Conservation (phyloP, 305 asterid species). For the Rubia tinctorum region DNA sequence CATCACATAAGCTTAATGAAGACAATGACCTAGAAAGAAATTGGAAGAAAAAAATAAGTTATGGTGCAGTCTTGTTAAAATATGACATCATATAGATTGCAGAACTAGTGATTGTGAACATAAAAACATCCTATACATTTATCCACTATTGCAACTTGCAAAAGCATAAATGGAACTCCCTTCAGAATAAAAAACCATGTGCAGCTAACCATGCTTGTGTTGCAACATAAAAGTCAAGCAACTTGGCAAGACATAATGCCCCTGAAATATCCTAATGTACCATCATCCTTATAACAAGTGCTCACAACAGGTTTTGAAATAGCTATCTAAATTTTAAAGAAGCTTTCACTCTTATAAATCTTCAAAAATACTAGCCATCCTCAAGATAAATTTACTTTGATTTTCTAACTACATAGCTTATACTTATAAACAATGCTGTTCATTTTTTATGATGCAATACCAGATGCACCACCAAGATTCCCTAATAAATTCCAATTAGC, state of each 20-base stretch:
- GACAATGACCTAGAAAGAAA: conserved; percentile 49
- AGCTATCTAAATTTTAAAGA: not conserved
- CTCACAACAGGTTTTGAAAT: not conserved
- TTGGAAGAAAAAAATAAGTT: conserved; percentile 1
- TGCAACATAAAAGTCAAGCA: not conserved
- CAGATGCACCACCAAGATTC: not conserved
- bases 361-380: not conserved
- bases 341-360: not conserved
- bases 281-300: not conserved
- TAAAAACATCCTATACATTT: not conserved
- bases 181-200: not conserved
- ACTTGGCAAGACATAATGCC: not conserved
- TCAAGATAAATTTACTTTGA: not conserved
- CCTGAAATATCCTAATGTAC: not conserved
- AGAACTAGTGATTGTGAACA: not conserved
- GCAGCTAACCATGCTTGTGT: not conserved
- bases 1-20: conserved; percentile 65
- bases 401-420: not conserved
- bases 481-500: not conserved
- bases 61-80: conserved; percentile 8
- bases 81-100: not conserved
- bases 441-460: not conserved
- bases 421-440: not conserved
- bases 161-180: not conserved
- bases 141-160: not conserved